Evolutionary conservation across 1,284 basidiomycete genomes (phyloP).

Genomic region (Wolfiporia cocos): DNA sequence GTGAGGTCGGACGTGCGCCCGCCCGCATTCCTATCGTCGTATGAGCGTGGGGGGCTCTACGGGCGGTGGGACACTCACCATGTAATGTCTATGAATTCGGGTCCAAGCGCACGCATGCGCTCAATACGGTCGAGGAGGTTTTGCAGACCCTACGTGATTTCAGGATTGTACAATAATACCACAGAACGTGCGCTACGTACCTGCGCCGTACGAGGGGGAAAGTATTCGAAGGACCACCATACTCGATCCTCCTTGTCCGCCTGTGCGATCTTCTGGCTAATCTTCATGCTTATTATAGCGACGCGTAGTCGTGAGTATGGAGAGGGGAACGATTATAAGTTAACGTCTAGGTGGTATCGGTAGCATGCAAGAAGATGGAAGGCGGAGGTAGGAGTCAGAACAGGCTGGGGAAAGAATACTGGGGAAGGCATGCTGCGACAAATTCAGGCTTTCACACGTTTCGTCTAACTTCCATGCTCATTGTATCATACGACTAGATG

Average conservation of each 20-base stretch:
- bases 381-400: conserved; percentile 1
- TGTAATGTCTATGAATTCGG: conserved; percentile 98
- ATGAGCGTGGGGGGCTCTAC: conserved; percentile 7
- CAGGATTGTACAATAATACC: background rate
- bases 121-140: conserved; percentile 96
- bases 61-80: conserved; percentile 48
- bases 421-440: too few relatives aligned
- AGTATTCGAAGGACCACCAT: conserved; percentile 98
- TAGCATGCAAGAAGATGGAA: conserved; percentile 9
- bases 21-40: conserved; percentile 78
- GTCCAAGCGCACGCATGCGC: conserved; percentile 92
- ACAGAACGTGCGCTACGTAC: conserved; percentile 32
- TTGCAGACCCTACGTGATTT: conserved; percentile 68
- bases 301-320: conserved; percentile 14
- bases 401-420: background rate
- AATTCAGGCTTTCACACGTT: too few relatives aligned
- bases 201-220: conserved; percentile 93
- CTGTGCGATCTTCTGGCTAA: conserved; percentile 84
- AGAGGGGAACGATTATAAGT: conserved; percentile 8
- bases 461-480: too few relatives aligned
- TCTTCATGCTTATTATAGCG: conserved; percentile 61
- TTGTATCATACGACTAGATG: too few relatives aligned
- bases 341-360: conserved; percentile 4
- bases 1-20: conserved; percentile 92
- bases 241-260: conserved; percentile 77